Percentiles rank a stretch among this genome's conserved stretches.
These are phyloP conservation scores for Purshia tridentata DNA, from an alignment of 306 rosid species.

Conservation along the genomic window DNA sequence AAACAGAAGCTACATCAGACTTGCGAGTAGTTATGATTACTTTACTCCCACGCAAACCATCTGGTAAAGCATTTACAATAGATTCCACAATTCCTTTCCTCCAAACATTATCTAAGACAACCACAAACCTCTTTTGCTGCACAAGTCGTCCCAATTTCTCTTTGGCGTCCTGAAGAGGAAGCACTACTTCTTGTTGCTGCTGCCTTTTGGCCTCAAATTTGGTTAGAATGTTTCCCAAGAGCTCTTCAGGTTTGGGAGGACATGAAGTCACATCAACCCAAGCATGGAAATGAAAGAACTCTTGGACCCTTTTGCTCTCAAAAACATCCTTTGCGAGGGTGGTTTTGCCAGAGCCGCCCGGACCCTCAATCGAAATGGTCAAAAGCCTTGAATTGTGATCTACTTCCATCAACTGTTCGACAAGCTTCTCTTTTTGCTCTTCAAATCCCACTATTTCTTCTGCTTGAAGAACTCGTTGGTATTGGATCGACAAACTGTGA, in stretches of 20 bases:
- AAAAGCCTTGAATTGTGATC: background rate
- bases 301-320: background rate
- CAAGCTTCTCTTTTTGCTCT: background rate
- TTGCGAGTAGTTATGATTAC: background rate
- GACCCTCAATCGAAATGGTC: background rate
- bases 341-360: conserved; percentile 12
- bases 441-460: background rate
- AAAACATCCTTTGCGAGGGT: conserved; percentile 3
- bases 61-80: background rate
- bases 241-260: background rate
- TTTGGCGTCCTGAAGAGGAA: background rate
- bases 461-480: background rate
- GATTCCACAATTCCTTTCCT: background rate
- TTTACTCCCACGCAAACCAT: conserved; percentile 15
- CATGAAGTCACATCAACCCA: conserved; percentile 6
- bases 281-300: background rate
- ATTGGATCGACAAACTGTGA: background rate
- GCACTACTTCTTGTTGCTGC: background rate
- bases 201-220: background rate
- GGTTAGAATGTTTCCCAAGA: background rate
- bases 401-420: background rate
- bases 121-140: background rate
- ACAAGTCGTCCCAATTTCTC: background rate
- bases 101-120: conserved; percentile 14
- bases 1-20: background rate